Percentiles rank a stretch among this genome's conserved stretches.
These are phyloP conservation scores for Neurospora crassa DNA, from an alignment of 2,329 filamentous ascomycete species.

Conservation along the genomic window DNA sequence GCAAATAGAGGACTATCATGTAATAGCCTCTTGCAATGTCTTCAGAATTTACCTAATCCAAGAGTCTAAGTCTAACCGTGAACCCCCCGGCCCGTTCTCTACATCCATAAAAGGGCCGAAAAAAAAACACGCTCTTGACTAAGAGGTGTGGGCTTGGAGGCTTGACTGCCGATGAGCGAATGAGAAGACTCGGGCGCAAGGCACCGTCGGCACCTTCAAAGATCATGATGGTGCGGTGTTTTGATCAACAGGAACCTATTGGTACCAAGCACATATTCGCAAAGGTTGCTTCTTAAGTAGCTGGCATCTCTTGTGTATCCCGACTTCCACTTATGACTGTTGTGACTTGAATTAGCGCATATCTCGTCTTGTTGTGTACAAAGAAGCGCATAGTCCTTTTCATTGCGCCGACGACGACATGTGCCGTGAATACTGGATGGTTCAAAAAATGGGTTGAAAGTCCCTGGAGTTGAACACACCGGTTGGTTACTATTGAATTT, in stretches of 20 bases:
- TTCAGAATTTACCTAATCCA: background rate
- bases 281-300: background rate
- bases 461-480: background rate
- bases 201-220: background rate
- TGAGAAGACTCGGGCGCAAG: background rate
- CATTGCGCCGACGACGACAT: background rate
- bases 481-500: background rate
- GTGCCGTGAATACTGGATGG: background rate
- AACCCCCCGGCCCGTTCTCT: background rate
- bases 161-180: background rate
- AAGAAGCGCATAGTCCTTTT: background rate
- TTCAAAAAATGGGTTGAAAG: background rate
- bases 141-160: background rate
- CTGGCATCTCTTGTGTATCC: background rate
- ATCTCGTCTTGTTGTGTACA: background rate
- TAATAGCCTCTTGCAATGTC: background rate
- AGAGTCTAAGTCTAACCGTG: background rate
- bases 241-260: background rate
- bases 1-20: constrained; percentile 5
- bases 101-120: background rate
- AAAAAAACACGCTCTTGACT: background rate
- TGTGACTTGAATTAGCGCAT: background rate
- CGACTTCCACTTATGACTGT: background rate
- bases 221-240: background rate
- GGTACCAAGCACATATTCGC: background rate